Evolutionary conservation across 345 rosid genomes (phyloP), one percentile per base, ranked within the genome.

Genomic region (Hibiscus trionum): DNA sequence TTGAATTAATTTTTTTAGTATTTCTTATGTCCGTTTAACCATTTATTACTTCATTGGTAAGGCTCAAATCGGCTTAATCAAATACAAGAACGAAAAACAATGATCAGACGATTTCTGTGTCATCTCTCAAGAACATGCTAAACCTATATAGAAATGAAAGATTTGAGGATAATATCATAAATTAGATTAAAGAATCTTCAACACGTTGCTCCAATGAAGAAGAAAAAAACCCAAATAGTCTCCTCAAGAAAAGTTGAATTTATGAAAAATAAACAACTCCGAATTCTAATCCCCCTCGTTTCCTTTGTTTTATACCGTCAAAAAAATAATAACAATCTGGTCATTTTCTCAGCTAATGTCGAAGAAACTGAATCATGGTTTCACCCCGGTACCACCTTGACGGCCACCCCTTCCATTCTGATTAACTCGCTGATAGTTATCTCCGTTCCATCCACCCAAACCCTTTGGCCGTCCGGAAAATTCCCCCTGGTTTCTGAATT

Each of bases 401-500:
- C 81, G 82, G 15, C 87, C 87, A 26, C 69, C 85, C 61, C 74
- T 79, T 74, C 82, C 93, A 17, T 84, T 85, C 81, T 80, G 93
- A 82, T 85, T 85, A 75, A 72, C 82, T 39, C 86, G 83, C 63
- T 82, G 89, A 59, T 84, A 81, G 67, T 85, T 85, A 74, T 87
- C 96, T 12, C 77, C 88, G 49, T 72, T 73, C 24, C 88, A 82
- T 17, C 86, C 88, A 64, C 78, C 75, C 27, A 84, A 76, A 73
- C 91, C 90, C 83, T 79, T 90, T 9, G 88, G 86, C 77, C 93
- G 82, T 67, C 84, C 90, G 2, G 90, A 80, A 75, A 77, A 88
- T 62, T 87, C 93, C 19, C 88, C 90, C 73, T 83, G 92, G 79
- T 70, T 78, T 82, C 90, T 88, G 78, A 77, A 88, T 75, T 88